Conservation (phyloP, 2,329 filamentous ascomycete genomes). For the Periconia sp. region DNA sequence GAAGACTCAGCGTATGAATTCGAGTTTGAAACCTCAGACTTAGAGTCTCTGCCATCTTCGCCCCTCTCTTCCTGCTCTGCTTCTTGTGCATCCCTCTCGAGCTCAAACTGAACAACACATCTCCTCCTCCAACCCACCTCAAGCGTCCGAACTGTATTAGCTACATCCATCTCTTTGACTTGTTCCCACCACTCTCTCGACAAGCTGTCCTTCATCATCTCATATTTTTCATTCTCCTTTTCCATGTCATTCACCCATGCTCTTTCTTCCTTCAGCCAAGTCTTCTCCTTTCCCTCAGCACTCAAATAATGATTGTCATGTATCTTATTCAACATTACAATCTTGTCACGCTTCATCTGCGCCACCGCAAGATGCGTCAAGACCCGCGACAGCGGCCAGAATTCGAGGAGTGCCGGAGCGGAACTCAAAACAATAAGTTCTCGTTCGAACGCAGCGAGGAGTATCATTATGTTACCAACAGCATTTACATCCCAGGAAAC, state of each 20-base stretch:
- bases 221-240: constrained; percentile 1
- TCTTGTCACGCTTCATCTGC: constrained; percentile 7
- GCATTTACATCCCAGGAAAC: constrained; percentile 1
- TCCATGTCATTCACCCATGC: constrained; percentile 2
- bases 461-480: constrained; percentile 6
- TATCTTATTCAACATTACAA: constrained; percentile 9
- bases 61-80: not conserved
- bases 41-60: not conserved
- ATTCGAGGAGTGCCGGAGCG: constrained; percentile 2
- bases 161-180: not conserved
- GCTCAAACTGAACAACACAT: not conserved
- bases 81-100: constrained; percentile 9
- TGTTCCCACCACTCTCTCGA: constrained; percentile 6
- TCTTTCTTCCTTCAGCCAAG: constrained; percentile 1
- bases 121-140: not conserved
- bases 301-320: not conserved
- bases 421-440: constrained; percentile 7
- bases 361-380: constrained; percentile 4
- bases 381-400: constrained; percentile 10
- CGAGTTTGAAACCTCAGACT: not conserved
- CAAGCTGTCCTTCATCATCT: constrained; percentile 1
- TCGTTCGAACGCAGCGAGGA: constrained; percentile 15
- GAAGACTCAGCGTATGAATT: not conserved
- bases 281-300: not conserved
- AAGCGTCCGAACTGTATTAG: not conserved